Evolutionary conservation across 2,329 filamentous ascomycete species (phyloP).

Genomic region (Cercospora beticola): DNA sequence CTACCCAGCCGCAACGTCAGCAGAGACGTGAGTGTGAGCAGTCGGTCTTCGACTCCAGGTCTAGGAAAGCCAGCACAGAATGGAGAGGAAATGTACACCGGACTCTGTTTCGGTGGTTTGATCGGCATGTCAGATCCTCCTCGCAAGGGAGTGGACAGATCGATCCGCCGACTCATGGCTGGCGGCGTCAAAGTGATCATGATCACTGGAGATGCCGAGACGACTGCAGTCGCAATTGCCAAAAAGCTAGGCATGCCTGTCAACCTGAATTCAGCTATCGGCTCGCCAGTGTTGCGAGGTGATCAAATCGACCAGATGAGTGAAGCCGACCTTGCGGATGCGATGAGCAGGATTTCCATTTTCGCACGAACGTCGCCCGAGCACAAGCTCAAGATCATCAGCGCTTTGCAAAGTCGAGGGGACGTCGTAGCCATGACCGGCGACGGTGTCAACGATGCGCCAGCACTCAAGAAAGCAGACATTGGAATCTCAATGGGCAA

Average conservation of each 20-base stretch:
- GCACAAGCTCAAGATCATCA: conserved; percentile 96
- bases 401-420: conserved; percentile 83
- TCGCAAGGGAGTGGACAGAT: conserved; percentile 81
- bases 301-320: conserved; percentile 94
- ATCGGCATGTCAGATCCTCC: conserved; percentile 98
- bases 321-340: conserved; percentile 76
- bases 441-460: conserved; percentile 96
- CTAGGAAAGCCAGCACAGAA: conserved; percentile 3
- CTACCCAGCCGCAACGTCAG: conserved; percentile 30
- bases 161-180: conserved; percentile 85
- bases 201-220: conserved; percentile 97
- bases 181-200: conserved; percentile 97
- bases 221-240: conserved; percentile 90
- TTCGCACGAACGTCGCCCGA: conserved; percentile 96
- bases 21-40: conserved; percentile 18
- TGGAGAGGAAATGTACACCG: conserved; percentile 71
- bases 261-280: conserved; percentile 56
- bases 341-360: conserved; percentile 85
- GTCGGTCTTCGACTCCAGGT: conserved; percentile 28
- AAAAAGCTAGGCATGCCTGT: conserved; percentile 94
- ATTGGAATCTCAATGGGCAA: conserved; percentile 97
- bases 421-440: conserved; percentile 99
- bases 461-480: conserved; percentile 92
- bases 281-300: conserved; percentile 75
- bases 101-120: conserved; percentile 84